Conservation (phyloP, 2,329 filamentous ascomycete genomes). For the Elsinoe perseae region DNA sequence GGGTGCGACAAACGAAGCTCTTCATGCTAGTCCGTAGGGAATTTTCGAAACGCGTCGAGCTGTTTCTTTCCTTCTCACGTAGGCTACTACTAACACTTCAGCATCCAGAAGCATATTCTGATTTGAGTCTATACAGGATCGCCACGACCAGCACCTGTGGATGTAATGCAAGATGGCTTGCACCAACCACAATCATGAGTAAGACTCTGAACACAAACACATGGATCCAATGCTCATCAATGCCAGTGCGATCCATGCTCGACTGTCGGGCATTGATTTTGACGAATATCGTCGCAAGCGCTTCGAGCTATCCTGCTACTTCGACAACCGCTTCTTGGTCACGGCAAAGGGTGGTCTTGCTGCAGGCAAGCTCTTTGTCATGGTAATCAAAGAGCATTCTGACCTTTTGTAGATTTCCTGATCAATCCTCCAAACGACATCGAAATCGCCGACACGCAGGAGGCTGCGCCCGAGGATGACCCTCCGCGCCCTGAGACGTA, state of each 20-base stretch:
- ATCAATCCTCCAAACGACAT: not conserved
- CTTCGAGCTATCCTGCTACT: not conserved
- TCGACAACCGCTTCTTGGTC: not conserved
- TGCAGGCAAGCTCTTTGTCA: too few species aligned
- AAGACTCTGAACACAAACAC: too few species aligned
- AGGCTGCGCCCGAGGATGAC: not conserved
- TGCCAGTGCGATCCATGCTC: not conserved
- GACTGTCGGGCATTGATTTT: not conserved
- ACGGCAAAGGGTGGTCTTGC: not conserved
- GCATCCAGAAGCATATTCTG: too few species aligned
- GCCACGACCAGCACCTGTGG: too few species aligned
- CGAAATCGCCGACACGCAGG: not conserved
- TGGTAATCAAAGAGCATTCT: too few species aligned
- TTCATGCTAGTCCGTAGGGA: not conserved
- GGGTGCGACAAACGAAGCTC: not conserved
- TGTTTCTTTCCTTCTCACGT: not conserved
- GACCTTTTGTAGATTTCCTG: not conserved
- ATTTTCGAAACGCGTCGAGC: not conserved
- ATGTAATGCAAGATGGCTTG: not conserved
- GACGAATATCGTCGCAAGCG: constrained; percentile 1
- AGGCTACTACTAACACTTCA: not conserved
- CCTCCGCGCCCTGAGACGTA: constrained; percentile 7
- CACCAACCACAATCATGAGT: not conserved
- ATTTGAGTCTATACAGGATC: too few species aligned
- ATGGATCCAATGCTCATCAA: too few species aligned